Base-by-base conservation (phyloP, 805 yeast species). In the Yarrowia divulgata region DNA sequence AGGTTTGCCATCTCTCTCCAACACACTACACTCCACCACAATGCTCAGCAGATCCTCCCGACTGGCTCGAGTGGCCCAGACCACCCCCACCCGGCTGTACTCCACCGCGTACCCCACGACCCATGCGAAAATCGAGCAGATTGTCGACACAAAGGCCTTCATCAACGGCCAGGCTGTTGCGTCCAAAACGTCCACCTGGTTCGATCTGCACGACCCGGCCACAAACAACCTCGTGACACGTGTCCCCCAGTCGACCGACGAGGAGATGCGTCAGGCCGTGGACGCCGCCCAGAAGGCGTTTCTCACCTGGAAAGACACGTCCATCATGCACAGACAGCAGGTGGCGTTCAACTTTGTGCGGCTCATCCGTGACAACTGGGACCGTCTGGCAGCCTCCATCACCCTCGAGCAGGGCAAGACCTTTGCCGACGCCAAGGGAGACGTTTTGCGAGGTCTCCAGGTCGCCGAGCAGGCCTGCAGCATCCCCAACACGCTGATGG, bases 371-470 rank as follows among this genome's bases (percentile, higher is more conserved):
- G 82, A 81, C 69, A 87, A 89, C 78, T 85, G 87, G 85, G 92
- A 89, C 78, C 77, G 90, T 69, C 79, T 89, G 29, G 93, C 93
- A 1, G 82, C 86, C 19, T 82, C 81, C 60, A 84, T 89, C 71
- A 89, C 88, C 71, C 81, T 85, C 68, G 89, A 90, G 80, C 93
- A 89, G 79, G 93, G 94, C 68, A 89, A 89, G 79, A 87, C 93
- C 23, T 87, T 87, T 77, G 84, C 85, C 49, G 93, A 89, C 73
- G 93, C 93, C 68, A 80, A 82, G 75, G 93, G 93, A 19, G 89
- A 89, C 77, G 93, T 89, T 16, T 82, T 89, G 68, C 82, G 93
- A 69, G 93, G 93, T 5, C 81, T 89, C 58, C 93, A 89, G 78
- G 93, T 89, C 60, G 93, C 92, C 5, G 93, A 89, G 80, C 87